phyloP scores from a whole-genome alignment of 2,329 filamentous ascomycete genomes.

The Coleophoma crateriformis region DNA sequence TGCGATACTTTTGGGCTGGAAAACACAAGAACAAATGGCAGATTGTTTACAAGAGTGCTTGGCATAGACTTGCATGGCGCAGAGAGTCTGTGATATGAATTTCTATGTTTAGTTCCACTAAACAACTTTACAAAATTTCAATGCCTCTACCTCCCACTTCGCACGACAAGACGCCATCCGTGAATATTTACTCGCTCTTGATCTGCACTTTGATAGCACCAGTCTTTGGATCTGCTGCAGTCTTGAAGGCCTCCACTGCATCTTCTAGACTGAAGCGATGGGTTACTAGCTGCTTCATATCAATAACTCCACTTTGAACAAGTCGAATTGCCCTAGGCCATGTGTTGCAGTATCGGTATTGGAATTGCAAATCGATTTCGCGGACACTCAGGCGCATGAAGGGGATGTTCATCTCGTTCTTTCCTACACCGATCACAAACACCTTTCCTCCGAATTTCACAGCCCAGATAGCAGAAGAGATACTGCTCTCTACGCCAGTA shows the following conservation, averaged over 20 bases:
- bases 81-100: too few relatives aligned
- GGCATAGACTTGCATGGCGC: too few relatives aligned
- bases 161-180: too few relatives aligned
- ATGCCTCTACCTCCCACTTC: too few relatives aligned
- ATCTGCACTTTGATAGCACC: constrained; percentile 94
- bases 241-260: constrained; percentile 83
- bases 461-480: constrained; percentile 80
- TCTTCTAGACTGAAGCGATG: constrained; percentile 84
- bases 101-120: too few relatives aligned
- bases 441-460: constrained; percentile 95
- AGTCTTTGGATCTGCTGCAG: constrained; percentile 71
- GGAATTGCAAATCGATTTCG: constrained; percentile 92
- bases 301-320: constrained; percentile 76
- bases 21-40: too few relatives aligned
- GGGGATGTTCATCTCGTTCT: constrained; percentile 90
- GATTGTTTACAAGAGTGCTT: too few relatives aligned
- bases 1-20: too few relatives aligned
- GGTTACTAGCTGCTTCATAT: constrained; percentile 77
- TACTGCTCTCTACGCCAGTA: constrained; percentile 88
- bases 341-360: constrained; percentile 94
- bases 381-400: constrained; percentile 90
- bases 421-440: constrained; percentile 92
- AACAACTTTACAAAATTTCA: too few relatives aligned
- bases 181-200: constrained; percentile 46
- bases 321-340: constrained; percentile 92